Evolutionary conservation across 495 filamentous ascomycete species (phyloP).

Genomic region (Pyronema domesticum): DNA sequence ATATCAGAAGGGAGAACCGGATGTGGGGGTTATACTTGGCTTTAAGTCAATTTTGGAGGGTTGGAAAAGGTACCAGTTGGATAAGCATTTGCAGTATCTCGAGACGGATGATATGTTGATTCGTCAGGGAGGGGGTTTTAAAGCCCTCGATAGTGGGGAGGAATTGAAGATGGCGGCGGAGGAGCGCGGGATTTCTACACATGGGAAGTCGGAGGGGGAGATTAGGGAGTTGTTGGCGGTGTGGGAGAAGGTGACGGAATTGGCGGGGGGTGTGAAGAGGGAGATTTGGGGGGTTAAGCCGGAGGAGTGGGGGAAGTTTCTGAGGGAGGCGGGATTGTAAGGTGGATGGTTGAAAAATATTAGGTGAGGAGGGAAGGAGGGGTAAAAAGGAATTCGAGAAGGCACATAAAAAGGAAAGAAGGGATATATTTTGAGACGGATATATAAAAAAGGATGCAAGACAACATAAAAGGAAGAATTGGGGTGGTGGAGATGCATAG

Average conservation of each 20-base stretch:
- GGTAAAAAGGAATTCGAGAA: no score
- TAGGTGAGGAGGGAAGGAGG: no score
- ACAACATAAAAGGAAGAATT: no score
- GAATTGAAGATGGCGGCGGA: constrained; percentile 21
- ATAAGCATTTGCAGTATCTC: constrained; percentile 16
- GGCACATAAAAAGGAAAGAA: no score
- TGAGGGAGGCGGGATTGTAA: background rate
- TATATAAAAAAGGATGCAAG: no score
- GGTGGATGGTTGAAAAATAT: background rate
- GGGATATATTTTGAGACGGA: no score
- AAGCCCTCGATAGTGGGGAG: constrained; percentile 13
- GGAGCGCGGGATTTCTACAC: constrained; percentile 14
- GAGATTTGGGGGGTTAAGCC: constrained; percentile 11
- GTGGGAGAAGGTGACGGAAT: constrained; percentile 23
- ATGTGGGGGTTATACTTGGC: constrained; percentile 14
- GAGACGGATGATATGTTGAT: constrained; percentile 94
- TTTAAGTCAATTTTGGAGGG: constrained; percentile 24
- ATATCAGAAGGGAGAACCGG: constrained; percentile 27
- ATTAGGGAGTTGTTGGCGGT: constrained; percentile 17
- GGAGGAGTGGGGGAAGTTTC: background rate
- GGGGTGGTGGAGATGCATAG: no score
- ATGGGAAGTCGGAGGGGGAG: constrained; percentile 7
- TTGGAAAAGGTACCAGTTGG: constrained; percentile 18
- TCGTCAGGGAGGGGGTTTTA: constrained; percentile 35
- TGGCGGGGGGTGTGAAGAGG: constrained; percentile 14